Conservation (phyloP, 805 yeast species). For the Ogataea nitratoaversa region DNA sequence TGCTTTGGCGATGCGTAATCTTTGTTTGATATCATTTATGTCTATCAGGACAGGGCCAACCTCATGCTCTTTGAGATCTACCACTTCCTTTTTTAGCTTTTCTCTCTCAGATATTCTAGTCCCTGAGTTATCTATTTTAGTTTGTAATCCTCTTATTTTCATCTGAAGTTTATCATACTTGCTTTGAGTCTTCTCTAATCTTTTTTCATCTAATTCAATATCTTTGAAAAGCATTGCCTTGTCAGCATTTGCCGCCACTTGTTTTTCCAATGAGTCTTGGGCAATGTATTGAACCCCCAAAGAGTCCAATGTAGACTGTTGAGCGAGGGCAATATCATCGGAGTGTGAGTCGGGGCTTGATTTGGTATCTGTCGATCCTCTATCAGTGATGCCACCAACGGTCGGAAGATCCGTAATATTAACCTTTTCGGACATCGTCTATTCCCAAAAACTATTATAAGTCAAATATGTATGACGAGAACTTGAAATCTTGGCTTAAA, state of each 20-base stretch:
- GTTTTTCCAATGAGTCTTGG: conserved; percentile 74
- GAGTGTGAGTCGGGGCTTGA: not conserved
- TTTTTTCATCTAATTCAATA: conserved; percentile 65
- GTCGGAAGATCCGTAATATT: no score
- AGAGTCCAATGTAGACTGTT: conserved; percentile 23
- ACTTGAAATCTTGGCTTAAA: no score
- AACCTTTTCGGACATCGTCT: no score
- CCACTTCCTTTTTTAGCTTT: conserved; percentile 50
- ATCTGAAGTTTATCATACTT: conserved; percentile 40
- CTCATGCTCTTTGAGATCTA: conserved; percentile 45
- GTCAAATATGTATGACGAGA: no score
- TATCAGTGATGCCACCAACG: no score
- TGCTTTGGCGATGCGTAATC: conserved; percentile 31
- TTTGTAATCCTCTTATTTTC: conserved; percentile 44
- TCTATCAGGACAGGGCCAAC: conserved; percentile 54
- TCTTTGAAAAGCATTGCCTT: conserved; percentile 57
- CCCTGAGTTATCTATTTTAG: conserved; percentile 44
- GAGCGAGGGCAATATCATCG: not conserved
- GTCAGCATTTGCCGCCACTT: conserved; percentile 68
- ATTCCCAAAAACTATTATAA: no score
- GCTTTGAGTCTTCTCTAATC: conserved; percentile 64
- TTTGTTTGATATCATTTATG: conserved; percentile 50
- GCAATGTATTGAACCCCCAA: conserved; percentile 63
- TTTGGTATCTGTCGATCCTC: no score
- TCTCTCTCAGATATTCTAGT: conserved; percentile 65